phyloP scores from a whole-genome alignment of 352 stramenopile species.

The Phytophthora ramorum region DNA sequence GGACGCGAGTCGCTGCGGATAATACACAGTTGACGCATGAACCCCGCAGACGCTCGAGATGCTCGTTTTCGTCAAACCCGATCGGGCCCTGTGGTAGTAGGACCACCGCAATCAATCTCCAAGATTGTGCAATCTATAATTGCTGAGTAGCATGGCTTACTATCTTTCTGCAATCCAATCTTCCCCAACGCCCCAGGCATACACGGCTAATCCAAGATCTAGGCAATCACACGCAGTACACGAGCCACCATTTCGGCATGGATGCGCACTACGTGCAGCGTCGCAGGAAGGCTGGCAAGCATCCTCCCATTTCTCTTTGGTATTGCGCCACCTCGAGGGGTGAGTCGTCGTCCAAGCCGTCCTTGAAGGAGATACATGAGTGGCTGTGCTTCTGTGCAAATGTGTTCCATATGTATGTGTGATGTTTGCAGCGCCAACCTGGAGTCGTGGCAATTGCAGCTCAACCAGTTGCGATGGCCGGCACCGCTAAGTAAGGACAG shows the following conservation, averaged over 20 bases:
- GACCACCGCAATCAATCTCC: too few species aligned
- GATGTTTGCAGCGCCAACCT: slow-evolving; percentile 27
- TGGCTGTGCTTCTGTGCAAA: slow-evolving; percentile 81
- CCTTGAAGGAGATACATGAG: slow-evolving; percentile 31
- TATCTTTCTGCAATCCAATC: too few species aligned
- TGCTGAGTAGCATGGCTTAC: too few species aligned
- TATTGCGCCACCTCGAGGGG: slow-evolving; percentile 46
- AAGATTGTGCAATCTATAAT: too few species aligned
- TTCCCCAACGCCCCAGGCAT: too few species aligned
- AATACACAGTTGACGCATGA: too few species aligned
- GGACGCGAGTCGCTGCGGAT: too few species aligned
- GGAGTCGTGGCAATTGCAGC: neutral
- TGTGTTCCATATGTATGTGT: slow-evolving; percentile 63
- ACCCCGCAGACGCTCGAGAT: too few species aligned
- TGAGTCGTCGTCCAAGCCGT: slow-evolving; percentile 12
- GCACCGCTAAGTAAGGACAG: slow-evolving; percentile 21
- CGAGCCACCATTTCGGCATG: slow-evolving; percentile 36
- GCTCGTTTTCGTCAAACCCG: too few species aligned
- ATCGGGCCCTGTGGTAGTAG: too few species aligned
- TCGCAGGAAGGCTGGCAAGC: slow-evolving; percentile 26
- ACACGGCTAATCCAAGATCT: slow-evolving; percentile 40
- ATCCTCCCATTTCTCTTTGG: slow-evolving; percentile 42
- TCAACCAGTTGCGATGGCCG: slow-evolving; percentile 9
- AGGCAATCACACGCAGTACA: slow-evolving; percentile 40
- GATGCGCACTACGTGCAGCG: too few species aligned